These are phyloP conservation scores for Diaporthe australafricana DNA, from an alignment of 2,329 filamentous ascomycete genomes.

Conservation along the genomic window DNA sequence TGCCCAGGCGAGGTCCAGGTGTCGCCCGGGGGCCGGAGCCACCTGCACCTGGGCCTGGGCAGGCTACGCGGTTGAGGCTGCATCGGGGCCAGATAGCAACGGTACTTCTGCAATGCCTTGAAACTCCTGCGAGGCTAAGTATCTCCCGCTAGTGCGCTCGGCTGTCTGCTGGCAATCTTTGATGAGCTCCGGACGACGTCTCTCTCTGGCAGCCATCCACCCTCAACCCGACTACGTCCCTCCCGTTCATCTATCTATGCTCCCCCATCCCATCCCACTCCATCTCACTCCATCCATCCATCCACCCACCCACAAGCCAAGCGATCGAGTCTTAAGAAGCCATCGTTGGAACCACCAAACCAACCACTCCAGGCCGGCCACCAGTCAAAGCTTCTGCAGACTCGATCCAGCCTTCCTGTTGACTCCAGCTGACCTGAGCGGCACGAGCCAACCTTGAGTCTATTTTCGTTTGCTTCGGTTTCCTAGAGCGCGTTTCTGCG, in stretches of 20 bases:
- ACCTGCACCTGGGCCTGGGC: conserved; percentile 19
- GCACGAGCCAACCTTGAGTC: conserved; percentile 32
- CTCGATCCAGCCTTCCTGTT: conserved; percentile 23
- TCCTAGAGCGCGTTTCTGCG: conserved; percentile 28
- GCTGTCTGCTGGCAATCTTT: conserved; percentile 34
- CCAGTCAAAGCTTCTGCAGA: conserved; percentile 5
- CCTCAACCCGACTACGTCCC: conserved; percentile 28
- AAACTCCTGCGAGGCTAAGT: neutral
- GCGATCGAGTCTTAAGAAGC: conserved; percentile 27
- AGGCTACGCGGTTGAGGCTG: conserved; percentile 24
- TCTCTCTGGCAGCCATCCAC: conserved; percentile 24
- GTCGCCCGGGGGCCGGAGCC: conserved; percentile 13
- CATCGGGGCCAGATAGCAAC: conserved; percentile 6
- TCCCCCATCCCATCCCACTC: conserved; percentile 11
- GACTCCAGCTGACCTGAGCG: conserved; percentile 35
- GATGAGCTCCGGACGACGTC: conserved; percentile 35
- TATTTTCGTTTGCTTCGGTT: conserved; percentile 30
- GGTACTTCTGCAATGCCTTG: neutral
- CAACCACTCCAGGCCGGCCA: neutral
- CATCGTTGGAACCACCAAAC: conserved; percentile 18
- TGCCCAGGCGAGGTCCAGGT: conserved; percentile 23
- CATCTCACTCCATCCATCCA: conserved; percentile 9
- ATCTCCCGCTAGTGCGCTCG: conserved; percentile 2
- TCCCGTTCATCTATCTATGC: conserved; percentile 29
- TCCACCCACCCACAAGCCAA: conserved; percentile 5